Evolutionary conservation across 208 protist species (phyloP), one percentile per base, ranked within the genome.

Genomic region (Wallacemonas sp.): DNA sequence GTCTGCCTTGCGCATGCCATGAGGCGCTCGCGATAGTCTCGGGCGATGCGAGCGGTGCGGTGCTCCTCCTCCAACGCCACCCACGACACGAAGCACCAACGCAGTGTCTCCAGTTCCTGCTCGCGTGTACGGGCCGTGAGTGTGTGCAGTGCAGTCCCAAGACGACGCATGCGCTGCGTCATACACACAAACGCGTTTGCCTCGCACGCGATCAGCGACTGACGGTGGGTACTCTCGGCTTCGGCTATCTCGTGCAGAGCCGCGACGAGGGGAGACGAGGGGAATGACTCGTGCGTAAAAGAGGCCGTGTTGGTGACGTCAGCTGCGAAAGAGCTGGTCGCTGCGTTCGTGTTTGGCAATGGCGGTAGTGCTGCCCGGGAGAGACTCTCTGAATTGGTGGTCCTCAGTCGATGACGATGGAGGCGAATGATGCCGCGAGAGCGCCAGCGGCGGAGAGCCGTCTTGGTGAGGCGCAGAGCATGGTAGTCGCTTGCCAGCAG

Each of bases 51-150:
- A 15, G 31, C 38, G 21, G 38, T 22, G 45, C 62, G 49, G 31
- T 49, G 45, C 4, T 0, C 39, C 45, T 72, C 61, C 19, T 73
- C 41, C 28, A 64, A 17, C 31, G 70, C 58, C 34, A 70, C 66
- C 76, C 76, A 82, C 15, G 65, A 14, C 26, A 82, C 76, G 69
- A 82, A 82, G 44, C 62, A 78, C 76, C 76, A 82, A 22, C 76
- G 76, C 47, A 77, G 67, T 26, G 63, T 30, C 39, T 70, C 27
- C 60, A 67, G 56, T 1, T 65, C 41, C 15, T 36, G 63, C 15
- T 51, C 22, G 4, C 36, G 49, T 12, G 41, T 56, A 9, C 34
- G 45, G 19, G 44, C n/a, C 5, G 34, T 17, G 15, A 68, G 49
- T 2, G 33, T 46, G 22, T 36, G 17, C 34, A 68, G 56, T 19